Evolutionary conservation across 1,284 basidiomycete genomes (phyloP), one percentile per base, ranked within the genome.

Genomic region (Omphalotus olearius): DNA sequence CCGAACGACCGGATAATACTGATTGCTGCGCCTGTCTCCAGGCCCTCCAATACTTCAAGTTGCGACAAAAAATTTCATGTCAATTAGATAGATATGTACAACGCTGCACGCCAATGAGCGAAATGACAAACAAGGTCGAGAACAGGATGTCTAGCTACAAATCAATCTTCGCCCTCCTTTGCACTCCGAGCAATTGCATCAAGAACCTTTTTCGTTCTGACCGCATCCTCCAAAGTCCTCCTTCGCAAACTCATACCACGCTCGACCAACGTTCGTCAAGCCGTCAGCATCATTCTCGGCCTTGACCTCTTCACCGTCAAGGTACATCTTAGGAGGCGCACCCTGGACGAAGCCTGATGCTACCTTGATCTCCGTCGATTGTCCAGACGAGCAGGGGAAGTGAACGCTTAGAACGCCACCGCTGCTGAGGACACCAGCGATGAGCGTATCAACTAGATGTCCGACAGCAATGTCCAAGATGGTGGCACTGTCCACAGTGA

Each of bases 311-410:
- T 57, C 49, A 4, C 59, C 61, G 42, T 61, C 60, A 25, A 59
- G 42, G 35, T 42, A 59, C 13, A 61, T 43, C 38, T 43, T 26
- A 30, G 51, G 52, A 10, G 30, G 41, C 25, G 37, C 28, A 1
- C n/a, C 1, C 20, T 25, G 37, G 20, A 45, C 28, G 33, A 52
- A 47, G 43, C 4, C 47, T 28, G 45, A 61, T 42, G 7, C 35
- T 53, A 1, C 59, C 59, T 25, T 61, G 44, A n/a, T 56, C 51
- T 3, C 59, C 56, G n/a, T 55, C 57, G 26, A 57, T 57, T 13
- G 49, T 11, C 56, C 55, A 58, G 6, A 38, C 28, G 14, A 59
- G 48, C 1, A 49, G 53, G 33, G 45, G 9, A 45, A 17, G n/a
- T 37, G 17, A 14, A 51, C 14, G n/a, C 16, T 45, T 4, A 51